A percentile compares a stretch with the other conserved stretches of the same genome.
Conservation (phyloP, 495 filamentous ascomycete species). For the Podospora australis region DNA sequence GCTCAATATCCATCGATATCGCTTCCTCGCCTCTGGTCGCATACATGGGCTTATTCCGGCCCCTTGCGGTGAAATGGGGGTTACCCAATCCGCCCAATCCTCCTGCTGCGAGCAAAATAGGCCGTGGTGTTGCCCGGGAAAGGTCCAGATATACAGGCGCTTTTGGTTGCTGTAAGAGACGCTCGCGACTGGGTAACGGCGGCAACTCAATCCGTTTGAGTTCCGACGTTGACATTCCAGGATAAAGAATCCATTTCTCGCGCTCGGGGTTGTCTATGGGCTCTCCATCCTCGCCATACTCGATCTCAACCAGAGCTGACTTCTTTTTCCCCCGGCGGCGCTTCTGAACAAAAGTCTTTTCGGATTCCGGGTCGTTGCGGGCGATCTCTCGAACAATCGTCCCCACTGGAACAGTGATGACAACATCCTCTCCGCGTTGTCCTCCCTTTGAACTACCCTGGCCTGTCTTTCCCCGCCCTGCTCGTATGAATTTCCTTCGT, state of each 20-base stretch:
- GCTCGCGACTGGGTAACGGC: constrained; percentile 46
- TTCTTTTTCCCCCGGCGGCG: constrained; percentile 20
- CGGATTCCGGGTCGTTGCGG: constrained; percentile 67
- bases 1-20: constrained; percentile 68
- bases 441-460: constrained; percentile 78
- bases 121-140: constrained; percentile 68
- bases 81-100: constrained; percentile 88
- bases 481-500: constrained; percentile 66
- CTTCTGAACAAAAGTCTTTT: constrained; percentile 34
- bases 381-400: constrained; percentile 80
- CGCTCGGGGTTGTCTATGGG: constrained; percentile 33
- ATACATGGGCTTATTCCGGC: constrained; percentile 67
- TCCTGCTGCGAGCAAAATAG: constrained; percentile 84
- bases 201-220: constrained; percentile 56
- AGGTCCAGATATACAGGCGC: constrained; percentile 77
- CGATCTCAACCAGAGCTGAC: constrained; percentile 22
- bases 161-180: constrained; percentile 56
- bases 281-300: constrained; percentile 30
- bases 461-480: constrained; percentile 74
- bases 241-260: constrained; percentile 82
- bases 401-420: constrained; percentile 87
- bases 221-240: constrained; percentile 61
- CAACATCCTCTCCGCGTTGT: constrained; percentile 73
- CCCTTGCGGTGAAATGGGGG: constrained; percentile 75
- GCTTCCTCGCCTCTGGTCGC: constrained; percentile 80